Conservation (phyloP, 306 rosid species). For the Sophora flavescens region DNA sequence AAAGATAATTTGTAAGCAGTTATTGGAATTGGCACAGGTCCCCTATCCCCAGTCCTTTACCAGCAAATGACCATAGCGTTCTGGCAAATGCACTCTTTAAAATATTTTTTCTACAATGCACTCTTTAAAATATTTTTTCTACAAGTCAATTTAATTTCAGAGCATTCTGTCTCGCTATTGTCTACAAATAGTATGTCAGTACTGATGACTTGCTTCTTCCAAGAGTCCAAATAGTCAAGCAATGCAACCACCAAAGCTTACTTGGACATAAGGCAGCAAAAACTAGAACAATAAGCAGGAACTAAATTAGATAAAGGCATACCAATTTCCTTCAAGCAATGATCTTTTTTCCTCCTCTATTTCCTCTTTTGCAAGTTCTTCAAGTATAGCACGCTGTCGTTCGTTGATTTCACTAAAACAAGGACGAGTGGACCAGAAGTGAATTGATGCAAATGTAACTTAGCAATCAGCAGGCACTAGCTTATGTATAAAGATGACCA, state of each 20-base stretch:
- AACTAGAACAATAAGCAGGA: conserved; percentile 17
- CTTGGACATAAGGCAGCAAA: conserved; percentile 9
- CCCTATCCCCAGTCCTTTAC: conserved; percentile 14
- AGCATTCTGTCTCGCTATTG: conserved; percentile 27
- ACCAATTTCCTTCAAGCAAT: conserved; percentile 74
- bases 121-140: background rate
- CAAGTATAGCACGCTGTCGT: conserved; percentile 83
- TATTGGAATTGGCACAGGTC: conserved; percentile 1
- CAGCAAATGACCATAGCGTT: conserved; percentile 26
- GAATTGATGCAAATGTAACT: conserved; percentile 47
- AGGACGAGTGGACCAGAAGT: conserved; percentile 39
- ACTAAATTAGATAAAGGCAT: conserved; percentile 36
- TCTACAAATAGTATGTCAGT: conserved; percentile 22
- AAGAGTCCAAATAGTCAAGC: conserved; percentile 22
- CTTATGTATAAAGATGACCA: conserved; percentile 25
- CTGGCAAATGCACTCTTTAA: background rate
- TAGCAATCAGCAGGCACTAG: background rate
- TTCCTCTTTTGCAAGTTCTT: conserved; percentile 92
- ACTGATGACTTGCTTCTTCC: conserved; percentile 19
- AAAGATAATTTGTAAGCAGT: conserved; percentile 4
- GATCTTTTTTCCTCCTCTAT: conserved; percentile 60
- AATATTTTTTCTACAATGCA: conserved; percentile 1
- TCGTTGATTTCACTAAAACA: conserved; percentile 71
- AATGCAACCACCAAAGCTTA: conserved; percentile 38
- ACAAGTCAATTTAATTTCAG: conserved; percentile 16